Evolutionary conservation across 2,329 filamentous ascomycete species (phyloP), one percentile per base, ranked within the genome.

Genomic region (Aphanoascus verrucosus): DNA sequence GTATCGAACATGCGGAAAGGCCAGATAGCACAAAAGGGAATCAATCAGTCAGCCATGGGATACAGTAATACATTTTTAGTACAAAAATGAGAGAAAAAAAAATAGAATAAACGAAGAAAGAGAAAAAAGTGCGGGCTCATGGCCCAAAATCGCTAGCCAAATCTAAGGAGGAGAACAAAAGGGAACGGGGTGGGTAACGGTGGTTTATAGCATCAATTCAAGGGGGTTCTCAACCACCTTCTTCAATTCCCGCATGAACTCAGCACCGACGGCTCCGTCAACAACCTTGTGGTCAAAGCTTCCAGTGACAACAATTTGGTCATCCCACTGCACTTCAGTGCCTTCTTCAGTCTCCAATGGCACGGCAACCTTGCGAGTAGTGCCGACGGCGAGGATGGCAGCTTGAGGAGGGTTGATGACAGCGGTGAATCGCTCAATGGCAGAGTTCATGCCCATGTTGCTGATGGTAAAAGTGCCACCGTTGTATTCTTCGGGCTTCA

Each of bases 381-480:
- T 94, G 65, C 94, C 93, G 56, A 98, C 87, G 53, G 93, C 91
- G 59, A 98, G 80, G 70, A 98, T 98, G 67, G 83, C 86, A 52
- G 93, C 87, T 77, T 98, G 94, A 52, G 93, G 93, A 61, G 94
- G 93, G 82, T 98, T 98, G 80, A 98, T 95, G 67, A 98, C 86
- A 62, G 93, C 93, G 50, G 93, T 97, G 77, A 98, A 98, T 70
- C 90, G 83, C 75, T 97, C 90, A 59, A 98, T 85, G 49, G 93
- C 91, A 46, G 84, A 68, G 81, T 98, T 98, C 93, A 98, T 98
- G 73, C 93, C 93, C 93, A 98, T 94, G 83, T 98, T 98, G 76
- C 88, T 94, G 75, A 98, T 97, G 72, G 91, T 96, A 76, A 98
- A 95, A 70, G 88, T 94, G 70, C 93, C 93, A 54, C 93, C 93